Evolutionary conservation across 2,329 filamentous ascomycete genomes (phyloP), one percentile per base, ranked within the genome.

Genomic region (Tolypocladium tundrense): DNA sequence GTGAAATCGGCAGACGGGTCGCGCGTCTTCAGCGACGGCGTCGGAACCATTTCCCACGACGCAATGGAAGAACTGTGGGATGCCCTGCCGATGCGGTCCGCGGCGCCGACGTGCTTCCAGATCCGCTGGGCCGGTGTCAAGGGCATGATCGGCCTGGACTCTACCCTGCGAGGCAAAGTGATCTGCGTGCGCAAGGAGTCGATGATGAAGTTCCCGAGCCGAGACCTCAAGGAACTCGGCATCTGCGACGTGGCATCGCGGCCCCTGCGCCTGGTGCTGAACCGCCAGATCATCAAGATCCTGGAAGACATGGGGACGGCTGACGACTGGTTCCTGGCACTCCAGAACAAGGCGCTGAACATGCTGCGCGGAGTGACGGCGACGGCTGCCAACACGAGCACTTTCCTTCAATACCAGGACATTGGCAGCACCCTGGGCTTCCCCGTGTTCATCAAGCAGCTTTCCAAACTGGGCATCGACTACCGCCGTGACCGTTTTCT

Each of bases 231-330:
- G 5, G 79, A 87, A 55, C 75, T 93, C 1, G 88, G 88, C 60
- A 89, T 91, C 51, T 92, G 88, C 65, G 88, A 87, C 53, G 79
- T 83, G 48, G 85, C 84, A 0, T 84, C 83, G 42, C 83, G 79
- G 55, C 86, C 88, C 0, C 78, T 93, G 8, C 82, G 82, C 0
- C 77, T 92, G 63, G 82, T 85, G 21, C 78, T 95, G 1, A 95
- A 95, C 65, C 84, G 88, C 1, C 89, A 90, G 62, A 77, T 92
- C 60, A 91, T 95, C 72, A 95, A 95, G 68, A 91, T 95, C 6
- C 70, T 96, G 1, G 91, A 96, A 66, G 91, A 95, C 62, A 84
- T 93, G 69, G 79, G 80, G 0, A 84, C 88, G 0, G 67, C 76
- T 0, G 66, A 73, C 1, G 58, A 71, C 0, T 87, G 82, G 68